phyloP scores from a whole-genome alignment of 2,329 filamentous ascomycete genomes.

The Ophiosphaerella korrae region DNA sequence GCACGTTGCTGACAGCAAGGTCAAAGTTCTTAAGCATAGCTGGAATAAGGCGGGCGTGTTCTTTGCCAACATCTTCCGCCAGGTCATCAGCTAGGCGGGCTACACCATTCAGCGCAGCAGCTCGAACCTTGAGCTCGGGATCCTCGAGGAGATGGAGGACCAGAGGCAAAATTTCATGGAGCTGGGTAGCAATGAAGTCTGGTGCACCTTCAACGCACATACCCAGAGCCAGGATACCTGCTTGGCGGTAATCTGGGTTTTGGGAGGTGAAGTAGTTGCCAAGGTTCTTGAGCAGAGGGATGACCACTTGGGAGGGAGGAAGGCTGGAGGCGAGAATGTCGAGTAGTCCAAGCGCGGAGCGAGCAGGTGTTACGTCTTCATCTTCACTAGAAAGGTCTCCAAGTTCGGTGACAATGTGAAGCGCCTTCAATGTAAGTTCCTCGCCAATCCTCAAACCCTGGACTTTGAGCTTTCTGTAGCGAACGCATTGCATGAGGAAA shows the following conservation, averaged over 20 bases:
- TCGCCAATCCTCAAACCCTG: conserved; percentile 88
- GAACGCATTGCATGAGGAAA: conserved; percentile 90
- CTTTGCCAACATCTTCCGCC: conserved; percentile 82
- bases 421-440: conserved; percentile 82
- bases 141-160: conserved; percentile 85
- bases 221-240: conserved; percentile 87
- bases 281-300: conserved; percentile 86
- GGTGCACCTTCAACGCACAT: conserved; percentile 96
- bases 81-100: conserved; percentile 92
- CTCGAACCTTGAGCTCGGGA: conserved; percentile 79
- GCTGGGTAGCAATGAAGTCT: conserved; percentile 94
- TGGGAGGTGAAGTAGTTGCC: conserved; percentile 76
- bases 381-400: conserved; percentile 73
- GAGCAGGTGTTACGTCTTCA: conserved; percentile 83
- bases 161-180: conserved; percentile 82
- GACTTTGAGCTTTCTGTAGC: conserved; percentile 93
- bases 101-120: conserved; percentile 84
- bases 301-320: conserved; percentile 90
- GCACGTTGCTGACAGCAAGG: conserved; percentile 70
- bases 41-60: conserved; percentile 84
- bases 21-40: conserved; percentile 88
- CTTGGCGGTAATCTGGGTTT: conserved; percentile 81
- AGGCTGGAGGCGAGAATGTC: conserved; percentile 87
- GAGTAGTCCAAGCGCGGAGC: conserved; percentile 83
- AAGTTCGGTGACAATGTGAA: conserved; percentile 89